phyloP scores from a whole-genome alignment of 306 rosid species.

The Senna tora region DNA sequence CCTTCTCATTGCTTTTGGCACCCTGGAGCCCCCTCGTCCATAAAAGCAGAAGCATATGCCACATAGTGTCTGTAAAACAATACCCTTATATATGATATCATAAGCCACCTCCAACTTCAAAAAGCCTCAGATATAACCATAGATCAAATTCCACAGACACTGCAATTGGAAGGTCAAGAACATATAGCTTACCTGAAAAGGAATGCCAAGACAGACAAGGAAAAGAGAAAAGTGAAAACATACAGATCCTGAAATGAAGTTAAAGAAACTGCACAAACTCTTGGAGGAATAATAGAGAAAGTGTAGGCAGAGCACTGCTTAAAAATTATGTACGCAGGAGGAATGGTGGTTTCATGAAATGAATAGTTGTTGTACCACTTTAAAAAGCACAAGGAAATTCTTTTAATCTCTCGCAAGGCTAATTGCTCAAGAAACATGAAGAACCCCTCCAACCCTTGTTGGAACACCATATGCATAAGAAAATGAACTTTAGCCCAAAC shows the following conservation, averaged over 20 bases:
- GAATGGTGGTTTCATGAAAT: conserved; percentile 15
- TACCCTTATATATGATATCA: conserved; percentile 8
- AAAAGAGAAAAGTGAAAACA: background rate
- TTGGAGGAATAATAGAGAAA: background rate
- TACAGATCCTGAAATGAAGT: background rate
- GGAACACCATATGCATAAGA: conserved; percentile 5
- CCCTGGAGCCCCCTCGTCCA: background rate
- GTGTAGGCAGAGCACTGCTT: conserved; percentile 2
- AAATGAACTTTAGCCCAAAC: conserved; percentile 23
- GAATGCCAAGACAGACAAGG: conserved; percentile 5
- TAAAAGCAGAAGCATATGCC: background rate
- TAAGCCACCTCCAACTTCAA: conserved; percentile 28
- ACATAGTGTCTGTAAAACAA: background rate
- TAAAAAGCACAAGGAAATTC: conserved; percentile 5
- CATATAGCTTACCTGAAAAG: conserved; percentile 33
- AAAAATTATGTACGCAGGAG: conserved; percentile 27
- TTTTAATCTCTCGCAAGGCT: conserved; percentile 6
- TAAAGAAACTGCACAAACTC: background rate
- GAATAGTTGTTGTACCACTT: conserved; percentile 8
- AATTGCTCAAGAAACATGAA: conserved; percentile 27
- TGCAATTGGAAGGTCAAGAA: conserved; percentile 40
- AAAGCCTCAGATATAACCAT: conserved; percentile 17
- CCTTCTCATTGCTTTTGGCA: conserved; percentile 31
- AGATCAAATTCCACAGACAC: conserved; percentile 21
- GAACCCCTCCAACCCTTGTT: conserved; percentile 21